Conservation (phyloP, 371 early-diverging fungal species). For the Fennellomyces sp. region DNA sequence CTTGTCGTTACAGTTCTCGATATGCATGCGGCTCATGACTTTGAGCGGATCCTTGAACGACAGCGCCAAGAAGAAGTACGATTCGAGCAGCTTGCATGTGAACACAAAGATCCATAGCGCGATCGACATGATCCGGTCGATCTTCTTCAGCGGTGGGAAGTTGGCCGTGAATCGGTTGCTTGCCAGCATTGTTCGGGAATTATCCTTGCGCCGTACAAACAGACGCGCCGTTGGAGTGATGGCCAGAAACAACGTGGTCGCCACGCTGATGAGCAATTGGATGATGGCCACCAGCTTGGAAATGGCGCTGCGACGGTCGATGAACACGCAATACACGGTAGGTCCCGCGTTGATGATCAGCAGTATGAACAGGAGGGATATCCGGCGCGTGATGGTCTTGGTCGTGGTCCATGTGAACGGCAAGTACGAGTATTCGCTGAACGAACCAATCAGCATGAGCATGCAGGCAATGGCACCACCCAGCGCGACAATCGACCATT, state of each 20-base stretch:
- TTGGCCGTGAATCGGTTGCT: constrained; percentile 79
- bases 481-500: constrained; percentile 72
- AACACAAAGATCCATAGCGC: constrained; percentile 80
- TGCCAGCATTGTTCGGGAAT: constrained; percentile 53
- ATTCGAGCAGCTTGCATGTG: constrained; percentile 78
- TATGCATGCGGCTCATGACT: constrained; percentile 61
- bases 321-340: constrained; percentile 60
- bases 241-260: constrained; percentile 67
- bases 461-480: constrained; percentile 78
- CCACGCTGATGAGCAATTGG: constrained; percentile 69
- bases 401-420: constrained; percentile 66
- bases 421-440: constrained; percentile 74
- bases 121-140: constrained; percentile 79
- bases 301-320: constrained; percentile 48
- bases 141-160: constrained; percentile 73
- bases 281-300: constrained; percentile 65
- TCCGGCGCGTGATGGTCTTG: constrained; percentile 61
- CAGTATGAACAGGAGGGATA: constrained; percentile 62
- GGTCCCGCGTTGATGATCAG: constrained; percentile 72
- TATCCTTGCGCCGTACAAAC: constrained; percentile 55
- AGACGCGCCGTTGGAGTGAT: constrained; percentile 71
- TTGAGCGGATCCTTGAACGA: constrained; percentile 86
- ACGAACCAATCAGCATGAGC: constrained; percentile 67
- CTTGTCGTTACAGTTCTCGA: constrained; percentile 60
- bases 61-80: constrained; percentile 83